Conservation (phyloP, 1,284 basidiomycete genomes). For the Blastosporella zonata region DNA sequence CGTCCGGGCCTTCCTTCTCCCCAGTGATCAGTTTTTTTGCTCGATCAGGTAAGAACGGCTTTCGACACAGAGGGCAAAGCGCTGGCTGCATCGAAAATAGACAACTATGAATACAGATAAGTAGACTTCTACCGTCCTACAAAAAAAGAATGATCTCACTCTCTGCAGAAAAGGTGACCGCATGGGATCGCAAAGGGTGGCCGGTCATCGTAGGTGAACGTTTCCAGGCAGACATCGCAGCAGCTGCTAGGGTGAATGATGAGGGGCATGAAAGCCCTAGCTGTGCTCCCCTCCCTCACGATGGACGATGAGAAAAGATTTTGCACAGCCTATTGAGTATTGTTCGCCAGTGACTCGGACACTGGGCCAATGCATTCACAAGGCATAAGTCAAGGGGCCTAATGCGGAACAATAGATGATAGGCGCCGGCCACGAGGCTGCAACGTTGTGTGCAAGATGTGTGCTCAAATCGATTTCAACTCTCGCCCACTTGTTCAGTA, state of each 20-base stretch:
- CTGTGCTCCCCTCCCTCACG: too few species aligned
- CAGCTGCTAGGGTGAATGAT: constrained; percentile 60
- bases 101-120: constrained; percentile 37
- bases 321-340: too few species aligned
- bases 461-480: too few species aligned
- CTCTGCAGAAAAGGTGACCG: constrained; percentile 65
- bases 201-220: constrained; percentile 47
- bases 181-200: constrained; percentile 65
- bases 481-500: too few species aligned
- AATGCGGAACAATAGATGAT: constrained; percentile 3
- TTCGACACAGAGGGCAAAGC: constrained; percentile 64
- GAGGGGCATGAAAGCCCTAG: constrained; percentile 28
- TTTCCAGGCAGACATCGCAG: constrained; percentile 68
- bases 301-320: too few species aligned
- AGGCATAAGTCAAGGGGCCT: not conserved
- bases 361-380: not conserved
- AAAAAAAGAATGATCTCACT: constrained; percentile 37
- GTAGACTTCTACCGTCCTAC: not conserved
- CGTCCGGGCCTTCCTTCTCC: constrained; percentile 37
- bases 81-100: constrained; percentile 46
- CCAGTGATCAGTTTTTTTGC: constrained; percentile 58
- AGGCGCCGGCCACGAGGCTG: too few species aligned
- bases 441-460: too few species aligned
- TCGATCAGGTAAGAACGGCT: constrained; percentile 48
- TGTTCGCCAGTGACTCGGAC: not conserved